Evolutionary conservation across 305 asterid species (phyloP).

Genomic region (Stenogyne calaminthoides): DNA sequence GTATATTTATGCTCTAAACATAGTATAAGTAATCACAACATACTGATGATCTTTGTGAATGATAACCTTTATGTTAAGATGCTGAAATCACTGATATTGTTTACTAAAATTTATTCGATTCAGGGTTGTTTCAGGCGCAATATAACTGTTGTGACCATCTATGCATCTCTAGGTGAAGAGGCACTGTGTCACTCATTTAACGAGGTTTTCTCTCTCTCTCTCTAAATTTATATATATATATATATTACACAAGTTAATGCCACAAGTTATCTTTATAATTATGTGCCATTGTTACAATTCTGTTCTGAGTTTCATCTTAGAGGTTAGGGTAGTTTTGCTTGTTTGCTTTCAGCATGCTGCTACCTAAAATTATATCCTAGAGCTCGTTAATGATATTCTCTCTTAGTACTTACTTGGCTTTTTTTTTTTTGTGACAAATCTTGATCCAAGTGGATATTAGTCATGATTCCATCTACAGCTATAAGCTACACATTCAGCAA

Average conservation of each 20-base stretch:
- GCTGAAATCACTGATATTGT: constrained; percentile 17
- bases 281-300: not conserved
- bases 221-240: constrained; percentile 13
- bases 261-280: not conserved
- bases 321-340: not conserved
- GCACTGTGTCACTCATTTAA: constrained; percentile 94
- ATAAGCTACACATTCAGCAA: constrained; percentile 10
- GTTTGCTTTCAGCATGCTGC: not conserved
- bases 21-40: not conserved
- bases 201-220: constrained; percentile 69
- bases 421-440: not conserved
- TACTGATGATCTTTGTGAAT: not conserved
- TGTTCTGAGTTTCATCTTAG: not conserved
- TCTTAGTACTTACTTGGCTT: not conserved
- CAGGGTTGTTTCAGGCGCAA: constrained; percentile 98
- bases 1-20: not conserved
- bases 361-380: constrained; percentile 6
- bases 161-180: constrained; percentile 96
- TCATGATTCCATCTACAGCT: constrained; percentile 8
- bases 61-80: not conserved
- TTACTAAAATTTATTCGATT: constrained; percentile 28
- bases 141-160: constrained; percentile 92
- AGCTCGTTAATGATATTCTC: constrained; percentile 2
- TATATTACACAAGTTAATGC: too few species aligned
- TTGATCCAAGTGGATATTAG: constrained; percentile 14